phyloP scores from a whole-genome alignment of 768 basidiomycete species.

The Lentinula aciculospora region DNA sequence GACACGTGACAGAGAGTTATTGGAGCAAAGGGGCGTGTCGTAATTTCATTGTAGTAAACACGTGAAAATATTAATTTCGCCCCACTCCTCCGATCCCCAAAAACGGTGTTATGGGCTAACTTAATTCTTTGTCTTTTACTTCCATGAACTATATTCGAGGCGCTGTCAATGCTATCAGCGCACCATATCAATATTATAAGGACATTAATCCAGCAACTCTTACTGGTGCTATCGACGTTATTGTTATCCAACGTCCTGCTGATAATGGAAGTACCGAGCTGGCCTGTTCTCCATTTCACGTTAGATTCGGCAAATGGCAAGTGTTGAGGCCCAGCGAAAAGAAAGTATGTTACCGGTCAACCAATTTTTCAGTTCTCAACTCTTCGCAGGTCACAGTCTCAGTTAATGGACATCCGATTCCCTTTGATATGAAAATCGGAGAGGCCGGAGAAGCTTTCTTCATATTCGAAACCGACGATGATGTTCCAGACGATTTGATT shows the following conservation, averaged over 20 bases:
- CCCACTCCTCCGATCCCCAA: background rate
- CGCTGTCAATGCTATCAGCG: slow-evolving; percentile 79
- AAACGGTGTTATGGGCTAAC: background rate
- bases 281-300: slow-evolving; percentile 93
- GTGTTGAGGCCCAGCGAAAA: slow-evolving; percentile 92
- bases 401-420: slow-evolving; percentile 81
- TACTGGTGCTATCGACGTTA: slow-evolving; percentile 98
- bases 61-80: background rate
- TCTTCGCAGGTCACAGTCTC: slow-evolving; percentile 71
- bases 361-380: background rate
- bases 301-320: slow-evolving; percentile 96
- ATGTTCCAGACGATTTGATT: slow-evolving; percentile 88
- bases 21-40: no score
- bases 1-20: no score
- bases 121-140: background rate
- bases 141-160: slow-evolving; percentile 86
- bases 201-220: slow-evolving; percentile 95
- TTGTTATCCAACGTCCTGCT: slow-evolving; percentile 80
- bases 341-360: slow-evolving; percentile 44
- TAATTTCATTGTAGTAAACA: no score
- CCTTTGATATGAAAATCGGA: slow-evolving; percentile 97
- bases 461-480: slow-evolving; percentile 93
- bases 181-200: slow-evolving; percentile 87
- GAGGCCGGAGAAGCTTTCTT: slow-evolving; percentile 99
- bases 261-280: slow-evolving; percentile 61